Percentiles rank a stretch among this genome's conserved stretches.
phyloP scores from a whole-genome alignment of 768 basidiomycete species.

The Candolleomyces efflorescens region DNA sequence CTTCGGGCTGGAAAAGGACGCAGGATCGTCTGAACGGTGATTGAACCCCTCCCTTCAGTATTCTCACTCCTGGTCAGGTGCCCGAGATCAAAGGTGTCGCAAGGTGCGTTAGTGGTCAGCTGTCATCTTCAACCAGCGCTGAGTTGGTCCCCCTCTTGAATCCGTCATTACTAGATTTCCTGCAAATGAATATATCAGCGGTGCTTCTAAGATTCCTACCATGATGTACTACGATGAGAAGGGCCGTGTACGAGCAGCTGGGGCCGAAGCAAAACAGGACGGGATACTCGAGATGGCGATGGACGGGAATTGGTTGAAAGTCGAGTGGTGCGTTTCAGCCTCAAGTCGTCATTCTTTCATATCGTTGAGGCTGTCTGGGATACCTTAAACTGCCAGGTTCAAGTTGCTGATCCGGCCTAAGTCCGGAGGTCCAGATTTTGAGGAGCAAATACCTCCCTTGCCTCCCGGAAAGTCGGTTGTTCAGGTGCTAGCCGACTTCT shows the following conservation, averaged over 20 bases:
- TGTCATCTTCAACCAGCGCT: no score
- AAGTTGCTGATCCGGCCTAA: slow-evolving; percentile 37
- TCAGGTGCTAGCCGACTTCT: slow-evolving; percentile 36
- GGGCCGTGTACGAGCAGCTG: slow-evolving; percentile 32
- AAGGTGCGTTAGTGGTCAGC: no score
- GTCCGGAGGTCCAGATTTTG: slow-evolving; percentile 24
- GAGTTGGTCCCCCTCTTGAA: no score
- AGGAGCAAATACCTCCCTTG: slow-evolving; percentile 28
- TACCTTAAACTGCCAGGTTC: slow-evolving; percentile 23
- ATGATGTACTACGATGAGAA: slow-evolving; percentile 40
- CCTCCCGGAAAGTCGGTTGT: slow-evolving; percentile 29
- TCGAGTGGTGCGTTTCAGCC: slow-evolving; percentile 41
- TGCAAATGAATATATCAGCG: slow-evolving; percentile 33
- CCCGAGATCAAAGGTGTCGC: no score
- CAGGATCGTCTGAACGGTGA: no score
- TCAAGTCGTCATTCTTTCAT: slow-evolving; percentile 20
- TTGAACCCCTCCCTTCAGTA: no score
- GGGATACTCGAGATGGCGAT: slow-evolving; percentile 32
- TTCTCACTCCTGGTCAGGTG: no score
- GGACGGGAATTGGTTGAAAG: slow-evolving; percentile 40
- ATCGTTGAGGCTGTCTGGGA: no score
- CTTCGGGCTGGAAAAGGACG: no score
- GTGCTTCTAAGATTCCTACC: slow-evolving; percentile 44
- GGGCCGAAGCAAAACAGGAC: slow-evolving; percentile 39
- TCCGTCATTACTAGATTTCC: no score